Evolutionary conservation across 345 rosid genomes (phyloP), one percentile per base, ranked within the genome.

Genomic region (Salix dunnii): DNA sequence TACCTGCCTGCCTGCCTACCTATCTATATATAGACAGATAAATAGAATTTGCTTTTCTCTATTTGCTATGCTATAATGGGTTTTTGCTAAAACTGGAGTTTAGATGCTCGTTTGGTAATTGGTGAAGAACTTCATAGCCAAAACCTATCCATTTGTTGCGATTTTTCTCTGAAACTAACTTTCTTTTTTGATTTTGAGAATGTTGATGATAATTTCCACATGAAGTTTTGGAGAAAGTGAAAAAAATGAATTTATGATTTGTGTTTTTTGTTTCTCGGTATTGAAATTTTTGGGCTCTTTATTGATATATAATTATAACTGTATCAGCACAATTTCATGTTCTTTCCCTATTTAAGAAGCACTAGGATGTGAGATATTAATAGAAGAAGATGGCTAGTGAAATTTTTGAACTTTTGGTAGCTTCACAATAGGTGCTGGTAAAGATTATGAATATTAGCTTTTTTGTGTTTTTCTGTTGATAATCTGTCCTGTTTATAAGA

Each of bases 61-160:
- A 16, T 71, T 31, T 31, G 36, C 25, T 73, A 13, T 73, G 38
- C 33, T 12, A 69, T 64, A 63, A 46, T 66, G 85, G 81, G 74
- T 71, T 3, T 3, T 78, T 64, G 71, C 73, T 33, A 40, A 51
- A 75, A 30, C 1, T 69, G 21, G 64, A 14, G 65, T 9, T 82
- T 23, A 5, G 12, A 23, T 51, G 72, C 28, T 75, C 18, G 67
- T 14, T 63, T 5, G 5, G 42, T 43, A 6, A 17, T 13, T 38
- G 27, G 60, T 42, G 2, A 23, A 2, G 14, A 16, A 25, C 43
- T 25, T 53, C 60, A 53, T 53, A 53, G 60, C 60, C 11, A 4
- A 61, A 33, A 23, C 23, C 3, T 25, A n/a, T 36, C n/a, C 28
- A 62, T 21, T 77, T 33, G 21, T 28, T 49, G 4, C 60, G 51